Evolutionary conservation across 768 basidiomycete species (phyloP).

Genomic region (Podaxis carcinomalis): DNA sequence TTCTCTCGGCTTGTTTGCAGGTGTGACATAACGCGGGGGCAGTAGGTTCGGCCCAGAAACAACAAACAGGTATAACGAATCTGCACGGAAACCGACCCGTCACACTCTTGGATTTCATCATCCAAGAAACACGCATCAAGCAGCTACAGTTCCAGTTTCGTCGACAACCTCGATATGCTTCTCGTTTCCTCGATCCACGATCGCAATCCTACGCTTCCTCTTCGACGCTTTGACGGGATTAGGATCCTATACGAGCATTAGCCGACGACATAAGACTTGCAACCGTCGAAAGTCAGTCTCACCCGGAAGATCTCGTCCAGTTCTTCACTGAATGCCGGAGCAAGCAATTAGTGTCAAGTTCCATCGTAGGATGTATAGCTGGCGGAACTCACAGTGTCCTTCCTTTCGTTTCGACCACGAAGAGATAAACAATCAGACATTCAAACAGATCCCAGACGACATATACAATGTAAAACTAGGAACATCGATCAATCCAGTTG

Average conservation of each 20-base stretch:
- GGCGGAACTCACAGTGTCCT: slow-evolving; percentile 32
- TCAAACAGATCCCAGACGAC: slow-evolving; percentile 37
- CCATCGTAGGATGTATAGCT: neutral
- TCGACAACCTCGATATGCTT: slow-evolving; percentile 13
- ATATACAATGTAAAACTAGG: slow-evolving; percentile 34
- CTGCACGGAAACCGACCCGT: neutral
- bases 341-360: neutral
- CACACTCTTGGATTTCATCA: neutral
- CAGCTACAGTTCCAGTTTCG: neutral
- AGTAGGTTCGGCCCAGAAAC: too few relatives aligned
- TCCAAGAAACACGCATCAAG: neutral
- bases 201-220: slow-evolving; percentile 33
- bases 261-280: neutral
- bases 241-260: slow-evolving; percentile 24
- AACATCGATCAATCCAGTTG: neutral
- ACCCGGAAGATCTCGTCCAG: slow-evolving; percentile 38
- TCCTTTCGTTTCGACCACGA: slow-evolving; percentile 38
- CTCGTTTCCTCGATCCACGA: slow-evolving; percentile 29
- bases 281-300: neutral
- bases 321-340: slow-evolving; percentile 28
- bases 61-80: too few relatives aligned
- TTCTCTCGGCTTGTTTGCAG: neutral
- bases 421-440: slow-evolving; percentile 32
- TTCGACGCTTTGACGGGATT: slow-evolving; percentile 37
- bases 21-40: neutral